A percentile compares a stretch with the other conserved stretches of the same genome.
These are phyloP conservation scores for Parmales sp. DNA, from an alignment of 108 stramenopile genomes.

Conservation along the genomic window DNA sequence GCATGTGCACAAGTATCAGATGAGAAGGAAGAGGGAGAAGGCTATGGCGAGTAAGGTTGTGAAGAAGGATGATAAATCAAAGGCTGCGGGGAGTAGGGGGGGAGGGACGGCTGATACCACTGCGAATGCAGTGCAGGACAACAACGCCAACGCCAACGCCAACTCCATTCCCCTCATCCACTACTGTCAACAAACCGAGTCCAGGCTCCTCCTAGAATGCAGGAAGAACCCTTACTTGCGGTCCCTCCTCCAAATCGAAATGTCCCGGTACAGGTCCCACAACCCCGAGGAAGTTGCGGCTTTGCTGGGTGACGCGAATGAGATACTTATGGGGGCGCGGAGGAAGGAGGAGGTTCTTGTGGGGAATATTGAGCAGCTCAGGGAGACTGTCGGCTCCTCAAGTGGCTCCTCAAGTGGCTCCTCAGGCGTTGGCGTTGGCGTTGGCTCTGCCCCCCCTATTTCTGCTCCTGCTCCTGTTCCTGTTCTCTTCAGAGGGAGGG, in stretches of 20 bases:
- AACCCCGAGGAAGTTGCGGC: background rate
- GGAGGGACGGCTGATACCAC: background rate
- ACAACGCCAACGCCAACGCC: background rate
- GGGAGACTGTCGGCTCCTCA: too few relatives aligned
- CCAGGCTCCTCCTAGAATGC: background rate
- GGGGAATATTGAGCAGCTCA: background rate
- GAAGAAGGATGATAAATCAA: background rate
- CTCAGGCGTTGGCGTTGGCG: background rate
- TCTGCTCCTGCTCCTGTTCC: background rate
- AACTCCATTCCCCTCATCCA: too few relatives aligned
- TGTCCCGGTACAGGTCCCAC: background rate
- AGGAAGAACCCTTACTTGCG: background rate
- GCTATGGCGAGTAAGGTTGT: background rate
- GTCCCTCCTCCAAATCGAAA: conserved; percentile 8
- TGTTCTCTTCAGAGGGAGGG: background rate
- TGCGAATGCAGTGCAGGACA: background rate
- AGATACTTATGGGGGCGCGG: background rate
- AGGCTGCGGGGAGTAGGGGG: background rate
- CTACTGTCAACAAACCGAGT: conserved; percentile 1
- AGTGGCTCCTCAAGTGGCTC: too few relatives aligned
- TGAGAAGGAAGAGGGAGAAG: conserved; percentile 7
- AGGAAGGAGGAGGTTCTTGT: background rate
- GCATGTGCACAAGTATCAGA: background rate
- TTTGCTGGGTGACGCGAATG: background rate
- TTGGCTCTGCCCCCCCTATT: background rate